phyloP scores from a whole-genome alignment of 192 early-diverging fungal species.

The Dissophora globulifera region DNA sequence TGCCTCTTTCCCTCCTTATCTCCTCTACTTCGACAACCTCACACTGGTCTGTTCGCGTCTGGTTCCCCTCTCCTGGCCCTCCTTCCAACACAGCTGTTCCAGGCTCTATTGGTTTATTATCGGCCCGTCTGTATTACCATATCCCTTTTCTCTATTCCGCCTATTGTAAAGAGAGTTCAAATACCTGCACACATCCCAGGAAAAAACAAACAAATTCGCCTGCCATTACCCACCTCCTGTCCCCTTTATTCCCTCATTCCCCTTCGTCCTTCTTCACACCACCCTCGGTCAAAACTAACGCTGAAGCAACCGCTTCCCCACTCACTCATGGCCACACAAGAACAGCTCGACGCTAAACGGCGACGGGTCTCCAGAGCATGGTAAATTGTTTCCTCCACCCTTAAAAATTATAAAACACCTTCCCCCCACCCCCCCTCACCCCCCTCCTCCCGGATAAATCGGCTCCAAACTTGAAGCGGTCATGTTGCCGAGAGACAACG shows the following conservation, averaged over 20 bases:
- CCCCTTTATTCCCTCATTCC: too few species aligned
- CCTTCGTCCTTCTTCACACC: too few species aligned
- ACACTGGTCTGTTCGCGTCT: not conserved
- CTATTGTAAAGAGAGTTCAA: too few species aligned
- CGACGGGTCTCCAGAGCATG: conserved; percentile 50
- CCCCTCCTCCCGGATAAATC: conserved; percentile 23
- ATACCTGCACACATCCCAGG: too few species aligned
- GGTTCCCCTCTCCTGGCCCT: not conserved
- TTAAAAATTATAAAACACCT: too few species aligned
- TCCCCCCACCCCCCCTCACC: not conserved
- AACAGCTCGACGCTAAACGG: conserved; percentile 47
- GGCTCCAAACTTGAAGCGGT: conserved; percentile 10
- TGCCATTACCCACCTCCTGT: too few species aligned
- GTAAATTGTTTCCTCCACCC: conserved; percentile 18
- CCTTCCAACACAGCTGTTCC: not conserved
- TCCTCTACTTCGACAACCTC: not conserved
- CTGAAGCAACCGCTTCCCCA: too few species aligned
- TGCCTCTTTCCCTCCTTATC: not conserved
- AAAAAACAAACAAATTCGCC: not conserved
- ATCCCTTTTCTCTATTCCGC: too few species aligned
- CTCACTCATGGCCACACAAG: conserved; percentile 45
- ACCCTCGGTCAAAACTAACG: too few species aligned
- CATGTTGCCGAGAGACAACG: not conserved
- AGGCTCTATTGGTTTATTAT: conserved; percentile 2
- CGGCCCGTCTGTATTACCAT: conserved; percentile 8